Percentiles rank a stretch among this genome's conserved stretches.
phyloP scores from a whole-genome alignment of 1,284 basidiomycete genomes.

The Malassezia psittaci region DNA sequence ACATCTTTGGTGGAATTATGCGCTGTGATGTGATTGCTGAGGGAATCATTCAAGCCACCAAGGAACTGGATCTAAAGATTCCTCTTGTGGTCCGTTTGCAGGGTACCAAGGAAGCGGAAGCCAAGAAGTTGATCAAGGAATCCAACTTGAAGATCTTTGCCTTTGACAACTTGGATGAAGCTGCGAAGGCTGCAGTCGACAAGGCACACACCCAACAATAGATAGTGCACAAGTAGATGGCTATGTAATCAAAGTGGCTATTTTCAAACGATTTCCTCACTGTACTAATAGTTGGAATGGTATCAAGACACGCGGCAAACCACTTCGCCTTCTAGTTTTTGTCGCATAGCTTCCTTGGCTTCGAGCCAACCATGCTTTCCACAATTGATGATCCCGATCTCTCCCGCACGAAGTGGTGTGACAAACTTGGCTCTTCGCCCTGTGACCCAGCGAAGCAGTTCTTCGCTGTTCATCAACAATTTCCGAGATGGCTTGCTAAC shows the following conservation, averaged over 20 bases:
- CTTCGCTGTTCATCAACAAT: constrained; percentile 62
- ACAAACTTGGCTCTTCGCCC: constrained; percentile 53
- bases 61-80: constrained; percentile 73
- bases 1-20: constrained; percentile 74
- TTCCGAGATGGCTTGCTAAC: constrained; percentile 65
- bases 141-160: constrained; percentile 64
- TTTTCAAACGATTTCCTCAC: not conserved
- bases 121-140: constrained; percentile 65
- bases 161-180: constrained; percentile 27
- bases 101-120: constrained; percentile 90
- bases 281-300: not conserved
- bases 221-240: not conserved
- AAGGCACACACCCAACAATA: not conserved
- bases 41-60: constrained; percentile 94
- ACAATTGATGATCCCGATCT: constrained; percentile 65
- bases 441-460: constrained; percentile 61
- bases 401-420: constrained; percentile 68
- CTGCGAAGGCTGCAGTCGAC: constrained; percentile 24
- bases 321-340: constrained; percentile 48
- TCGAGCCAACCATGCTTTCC: constrained; percentile 54
- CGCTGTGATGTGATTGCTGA: constrained; percentile 66
- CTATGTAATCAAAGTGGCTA: not conserved
- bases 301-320: constrained; percentile 46
- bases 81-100: constrained; percentile 89
- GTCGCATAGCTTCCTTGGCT: constrained; percentile 49